phyloP scores from a whole-genome alignment of 2,329 filamentous ascomycete species.

The Hymenoscyphus infarciens region DNA sequence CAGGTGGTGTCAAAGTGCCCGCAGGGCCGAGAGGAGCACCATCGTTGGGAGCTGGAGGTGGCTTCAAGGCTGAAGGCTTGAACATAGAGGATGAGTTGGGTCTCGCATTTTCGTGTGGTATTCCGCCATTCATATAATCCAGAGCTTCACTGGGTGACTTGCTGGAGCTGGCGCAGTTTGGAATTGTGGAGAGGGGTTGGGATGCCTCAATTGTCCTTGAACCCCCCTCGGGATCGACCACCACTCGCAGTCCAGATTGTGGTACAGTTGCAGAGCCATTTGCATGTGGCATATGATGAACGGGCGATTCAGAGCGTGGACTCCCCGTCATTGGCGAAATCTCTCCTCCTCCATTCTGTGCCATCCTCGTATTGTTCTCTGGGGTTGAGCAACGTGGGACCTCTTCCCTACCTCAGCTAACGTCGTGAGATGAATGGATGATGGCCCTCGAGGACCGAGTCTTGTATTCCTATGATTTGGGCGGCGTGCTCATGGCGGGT shows the following conservation, averaged over 20 bases:
- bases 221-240: constrained; percentile 25
- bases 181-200: constrained; percentile 14
- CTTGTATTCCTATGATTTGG: constrained; percentile 13
- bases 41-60: constrained; percentile 13
- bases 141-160: constrained; percentile 25
- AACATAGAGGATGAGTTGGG: constrained; percentile 14
- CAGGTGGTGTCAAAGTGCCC: constrained; percentile 33
- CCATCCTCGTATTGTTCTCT: constrained; percentile 24
- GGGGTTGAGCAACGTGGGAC: constrained; percentile 7
- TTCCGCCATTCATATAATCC: constrained; percentile 35
- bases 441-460: constrained; percentile 9
- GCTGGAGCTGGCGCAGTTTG: constrained; percentile 19
- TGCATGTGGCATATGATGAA: constrained; percentile 19
- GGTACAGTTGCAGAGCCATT: constrained; percentile 27
- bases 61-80: constrained; percentile 24
- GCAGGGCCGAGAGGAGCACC: constrained; percentile 10
- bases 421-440: background rate
- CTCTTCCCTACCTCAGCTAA: constrained; percentile 4
- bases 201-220: constrained; percentile 16
- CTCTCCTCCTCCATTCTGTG: constrained; percentile 33
- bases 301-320: constrained; percentile 30
- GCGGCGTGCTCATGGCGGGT: constrained; percentile 16
- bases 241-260: constrained; percentile 30
- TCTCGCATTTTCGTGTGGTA: constrained; percentile 26
- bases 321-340: constrained; percentile 38